Evolutionary conservation across 257 asterid genomes (phyloP).

Genomic region (Nicotiana otophora): DNA sequence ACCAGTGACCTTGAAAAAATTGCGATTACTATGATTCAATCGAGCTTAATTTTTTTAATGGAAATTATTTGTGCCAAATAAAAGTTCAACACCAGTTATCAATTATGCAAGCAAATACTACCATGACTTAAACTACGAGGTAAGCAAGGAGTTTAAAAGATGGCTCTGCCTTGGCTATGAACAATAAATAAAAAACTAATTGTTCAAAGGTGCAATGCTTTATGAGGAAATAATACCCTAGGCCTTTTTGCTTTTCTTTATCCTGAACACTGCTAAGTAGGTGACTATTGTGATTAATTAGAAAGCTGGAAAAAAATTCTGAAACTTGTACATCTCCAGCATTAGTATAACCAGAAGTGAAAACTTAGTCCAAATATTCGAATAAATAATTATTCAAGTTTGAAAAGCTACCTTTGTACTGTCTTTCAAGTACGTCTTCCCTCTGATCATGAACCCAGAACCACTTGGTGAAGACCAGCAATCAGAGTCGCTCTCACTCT

Average conservation of each 20-base stretch:
- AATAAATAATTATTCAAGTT: neutral
- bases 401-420: slow-evolving; percentile 55
- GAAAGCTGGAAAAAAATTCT: neutral
- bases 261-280: neutral
- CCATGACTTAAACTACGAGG: neutral
- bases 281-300: neutral
- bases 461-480: slow-evolving; percentile 96
- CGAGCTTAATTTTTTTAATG: neutral
- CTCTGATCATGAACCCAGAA: slow-evolving; percentile 91
- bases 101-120: neutral
- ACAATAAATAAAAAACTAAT: neutral
- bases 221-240: neutral
- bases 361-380: neutral
- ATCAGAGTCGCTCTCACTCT: slow-evolving; percentile 62
- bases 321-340: neutral
- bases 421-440: slow-evolving; percentile 87
- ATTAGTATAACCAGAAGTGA: neutral
- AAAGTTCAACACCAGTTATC: neutral
- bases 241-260: neutral
- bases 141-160: neutral
- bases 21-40: slow-evolving; percentile 15
- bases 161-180: neutral
- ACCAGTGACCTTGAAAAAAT: slow-evolving; percentile 64
- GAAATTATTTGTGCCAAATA: neutral
- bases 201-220: neutral